Evolutionary conservation across 345 rosid species (phyloP).

Genomic region (Erodium maritimum): DNA sequence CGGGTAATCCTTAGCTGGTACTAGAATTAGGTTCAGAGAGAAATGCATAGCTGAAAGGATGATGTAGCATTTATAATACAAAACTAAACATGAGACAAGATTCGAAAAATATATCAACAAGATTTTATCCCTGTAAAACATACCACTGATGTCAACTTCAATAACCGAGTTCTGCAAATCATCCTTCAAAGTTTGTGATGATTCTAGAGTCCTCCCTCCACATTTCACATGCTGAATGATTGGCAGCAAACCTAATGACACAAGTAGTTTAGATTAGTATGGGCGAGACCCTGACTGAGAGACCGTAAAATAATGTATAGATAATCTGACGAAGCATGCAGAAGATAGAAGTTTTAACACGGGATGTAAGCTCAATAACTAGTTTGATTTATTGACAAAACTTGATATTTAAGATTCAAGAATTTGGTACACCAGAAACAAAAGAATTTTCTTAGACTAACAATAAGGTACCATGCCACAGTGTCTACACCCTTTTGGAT

Average conservation of each 20-base stretch:
- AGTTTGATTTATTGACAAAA: too few species aligned
- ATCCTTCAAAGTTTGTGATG: conserved; percentile 28
- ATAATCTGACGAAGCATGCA: neutral
- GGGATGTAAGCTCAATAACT: neutral
- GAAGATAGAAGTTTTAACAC: neutral
- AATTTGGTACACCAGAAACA: neutral
- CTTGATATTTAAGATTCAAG: neutral
- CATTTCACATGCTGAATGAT: conserved; percentile 54
- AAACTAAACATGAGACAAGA: neutral
- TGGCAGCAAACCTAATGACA: conserved; percentile 63
- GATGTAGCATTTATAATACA: too few species aligned
- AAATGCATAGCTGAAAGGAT: too few species aligned
- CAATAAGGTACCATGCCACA: neutral
- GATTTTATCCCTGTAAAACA: conserved; percentile 5
- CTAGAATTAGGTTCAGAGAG: too few species aligned
- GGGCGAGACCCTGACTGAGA: neutral
- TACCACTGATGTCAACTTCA: conserved; percentile 61
- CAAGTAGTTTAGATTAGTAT: neutral
- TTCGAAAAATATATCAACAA: neutral
- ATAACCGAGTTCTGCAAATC: conserved; percentile 28
- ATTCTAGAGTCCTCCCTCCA: conserved; percentile 44
- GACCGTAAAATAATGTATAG: neutral
- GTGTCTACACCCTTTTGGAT: neutral
- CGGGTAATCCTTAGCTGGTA: too few species aligned
- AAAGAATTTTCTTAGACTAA: neutral